Evolutionary conservation across 2,329 filamentous ascomycete species (phyloP), one percentile per base, ranked within the genome.

Genomic region (Fusarium stilboides): DNA sequence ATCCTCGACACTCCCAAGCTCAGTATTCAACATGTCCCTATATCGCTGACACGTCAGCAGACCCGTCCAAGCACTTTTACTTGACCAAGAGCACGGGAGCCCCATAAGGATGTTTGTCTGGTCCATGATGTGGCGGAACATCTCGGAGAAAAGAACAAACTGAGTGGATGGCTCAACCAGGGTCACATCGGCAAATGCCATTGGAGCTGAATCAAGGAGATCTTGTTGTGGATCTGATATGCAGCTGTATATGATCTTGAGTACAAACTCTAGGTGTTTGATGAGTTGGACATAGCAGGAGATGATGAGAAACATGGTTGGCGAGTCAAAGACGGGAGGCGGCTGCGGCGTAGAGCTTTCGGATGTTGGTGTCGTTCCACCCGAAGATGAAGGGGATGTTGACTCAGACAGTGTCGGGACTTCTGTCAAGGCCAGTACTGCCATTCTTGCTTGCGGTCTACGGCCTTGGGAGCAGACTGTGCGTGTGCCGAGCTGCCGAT

Each of bases 201-300:
- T 67, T 7, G 67, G 65, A 2, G 68, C 70, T 4, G 69, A 52
- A 15, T 62, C 62, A 39, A 71, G 49, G 39, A 68, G 49, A 13
- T 68, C 55, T n/a, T 58, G 17, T 12, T 60, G 22, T 34, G 62
- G 36, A 39, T 68, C 62, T 17, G 24, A 58, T 12, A 72, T 40
- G 6, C 69, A 63, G 13, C 65, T 63, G 39, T 74, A 54, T 24
- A 70, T 57, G 19, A 74, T 66, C 13, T 62, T 62, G 42, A 74
- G 46, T 7, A 73, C 26, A 24, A 71, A 47, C 22, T 78, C 77
- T 17, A 76, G 65, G 49, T 74, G 68, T 10, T 65, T 65, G 50
- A 74, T 61, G 26, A 76, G 58, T 26, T 78, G 75, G 6, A 70
- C 62, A 44, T 73, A 77, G 46, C 76, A 78, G 8, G 76, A 78